Evolutionary conservation across 345 rosid genomes (phyloP), one percentile per base, ranked within the genome.

Genomic region (Rhodomyrtus tomentosa): DNA sequence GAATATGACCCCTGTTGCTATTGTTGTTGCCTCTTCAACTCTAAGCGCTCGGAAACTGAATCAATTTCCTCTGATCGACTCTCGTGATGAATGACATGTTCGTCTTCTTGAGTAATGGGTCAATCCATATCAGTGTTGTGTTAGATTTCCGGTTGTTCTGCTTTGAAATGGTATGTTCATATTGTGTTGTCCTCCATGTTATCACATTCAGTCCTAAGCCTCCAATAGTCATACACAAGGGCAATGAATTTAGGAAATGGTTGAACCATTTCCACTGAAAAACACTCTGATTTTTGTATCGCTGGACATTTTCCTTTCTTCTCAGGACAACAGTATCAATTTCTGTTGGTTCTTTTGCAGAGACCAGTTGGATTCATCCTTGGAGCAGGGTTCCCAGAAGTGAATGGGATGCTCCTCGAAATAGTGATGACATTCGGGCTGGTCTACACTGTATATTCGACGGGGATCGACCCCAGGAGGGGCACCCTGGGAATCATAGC

Each of bases 291-390:
- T 32, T 32, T 59, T 32, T 32, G 76, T 8, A 24, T 18, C 76
- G 1, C 76, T 16, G 24, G 76, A 45, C 76, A 18, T 68, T 68
- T 68, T 32, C 76, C 24, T 32, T 8, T 32, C 74, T 62, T 32
- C 74, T 62, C 4, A 6, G 20, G 76, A 16, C 42, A 32, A 20
- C 24, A 16, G 5, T 32, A 32, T 16, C 24, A 32, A 62, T 62
- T 32, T 62, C 22, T 32, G 76, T 62, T 32, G 42, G 36, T 62
- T 32, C 42, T 82, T 22, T n/a, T 6, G 32, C 92, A 95, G 95
- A 91, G 96, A 87, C 95, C 96, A 22, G 87, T 84, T 40, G 95
- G 95, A 14, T 93, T 93, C 87, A 88, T 83, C 56, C 89, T 93
- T 76, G 85, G 89, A 24, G 81, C 91, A 45, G 98, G 96, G 49